Conservation (phyloP, 169 alveolate genomes). For the Cryptosporidium felis region DNA sequence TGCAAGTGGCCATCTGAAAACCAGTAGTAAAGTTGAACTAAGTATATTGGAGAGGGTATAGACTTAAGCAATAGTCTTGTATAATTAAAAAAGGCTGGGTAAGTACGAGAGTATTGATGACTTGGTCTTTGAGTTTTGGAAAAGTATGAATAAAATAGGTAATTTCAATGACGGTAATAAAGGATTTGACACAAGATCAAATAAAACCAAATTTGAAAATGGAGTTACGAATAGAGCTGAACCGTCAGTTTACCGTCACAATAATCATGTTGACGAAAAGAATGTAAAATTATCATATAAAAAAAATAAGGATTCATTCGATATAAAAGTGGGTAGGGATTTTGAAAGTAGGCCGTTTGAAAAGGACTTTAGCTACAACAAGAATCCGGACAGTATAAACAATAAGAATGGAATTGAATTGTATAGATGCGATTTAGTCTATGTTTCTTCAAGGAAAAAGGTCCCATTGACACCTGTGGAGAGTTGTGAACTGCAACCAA, state of each 20-base stretch:
- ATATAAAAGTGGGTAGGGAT: background rate
- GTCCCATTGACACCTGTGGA: slow-evolving; percentile 82
- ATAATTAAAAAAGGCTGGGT: background rate
- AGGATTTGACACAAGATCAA: slow-evolving; percentile 12
- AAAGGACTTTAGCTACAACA: background rate
- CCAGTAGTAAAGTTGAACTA: background rate
- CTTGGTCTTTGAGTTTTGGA: background rate
- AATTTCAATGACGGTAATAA: background rate
- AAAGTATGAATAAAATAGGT: background rate
- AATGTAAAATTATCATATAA: background rate
- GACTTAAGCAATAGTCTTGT: background rate
- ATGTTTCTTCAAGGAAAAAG: slow-evolving; percentile 74
- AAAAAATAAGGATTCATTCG: background rate
- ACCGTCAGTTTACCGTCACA: background rate
- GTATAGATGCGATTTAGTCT: slow-evolving; percentile 75
- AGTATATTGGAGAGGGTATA: slow-evolving; percentile 4
- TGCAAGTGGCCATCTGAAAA: background rate
- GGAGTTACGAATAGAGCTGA: background rate
- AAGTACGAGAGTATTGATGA: background rate
- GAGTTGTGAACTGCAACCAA: slow-evolving; percentile 81
- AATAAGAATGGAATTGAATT: slow-evolving; percentile 31
- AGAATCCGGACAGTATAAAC: background rate
- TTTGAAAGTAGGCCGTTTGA: background rate
- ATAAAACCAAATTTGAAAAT: background rate
- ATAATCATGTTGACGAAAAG: background rate